These are phyloP conservation scores for Auriscalpium vulgare DNA, from an alignment of 768 basidiomycete species.

Conservation along the genomic window DNA sequence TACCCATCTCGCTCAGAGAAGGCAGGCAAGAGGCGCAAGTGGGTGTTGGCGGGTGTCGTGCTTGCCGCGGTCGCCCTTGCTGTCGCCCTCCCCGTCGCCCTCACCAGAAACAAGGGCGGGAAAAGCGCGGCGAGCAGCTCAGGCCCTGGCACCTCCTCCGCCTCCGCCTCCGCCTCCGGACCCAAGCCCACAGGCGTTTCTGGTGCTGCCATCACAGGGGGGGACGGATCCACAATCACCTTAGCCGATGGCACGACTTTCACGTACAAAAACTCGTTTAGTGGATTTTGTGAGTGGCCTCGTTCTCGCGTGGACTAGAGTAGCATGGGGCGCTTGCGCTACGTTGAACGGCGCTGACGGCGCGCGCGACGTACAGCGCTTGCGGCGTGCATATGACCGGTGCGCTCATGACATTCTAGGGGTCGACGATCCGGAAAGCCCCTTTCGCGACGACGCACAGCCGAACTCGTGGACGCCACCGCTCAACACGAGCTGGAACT, in stretches of 20 bases:
- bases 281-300: conserved; percentile 31
- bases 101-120: neutral
- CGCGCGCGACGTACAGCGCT: no score
- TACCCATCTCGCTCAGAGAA: neutral
- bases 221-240: conserved; percentile 21
- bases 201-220: conserved; percentile 4
- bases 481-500: conserved; percentile 72
- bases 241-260: conserved; percentile 35
- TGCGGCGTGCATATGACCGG: neutral
- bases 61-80: neutral
- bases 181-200: no score
- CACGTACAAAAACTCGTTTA: conserved; percentile 37
- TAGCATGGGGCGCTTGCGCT: no score
- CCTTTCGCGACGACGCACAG: conserved; percentile 69
- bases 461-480: conserved; percentile 68
- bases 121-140: neutral
- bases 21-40: neutral
- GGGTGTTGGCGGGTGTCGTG: neutral
- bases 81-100: conserved; percentile 6
- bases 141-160: neutral
- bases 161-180: no score
- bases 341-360: no score
- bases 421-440: conserved; percentile 62
- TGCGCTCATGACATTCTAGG: conserved; percentile 31
- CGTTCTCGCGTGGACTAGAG: no score